Conservation (phyloP, 2,329 filamentous ascomycete species). For the Acephala macrosclerotiorum region DNA sequence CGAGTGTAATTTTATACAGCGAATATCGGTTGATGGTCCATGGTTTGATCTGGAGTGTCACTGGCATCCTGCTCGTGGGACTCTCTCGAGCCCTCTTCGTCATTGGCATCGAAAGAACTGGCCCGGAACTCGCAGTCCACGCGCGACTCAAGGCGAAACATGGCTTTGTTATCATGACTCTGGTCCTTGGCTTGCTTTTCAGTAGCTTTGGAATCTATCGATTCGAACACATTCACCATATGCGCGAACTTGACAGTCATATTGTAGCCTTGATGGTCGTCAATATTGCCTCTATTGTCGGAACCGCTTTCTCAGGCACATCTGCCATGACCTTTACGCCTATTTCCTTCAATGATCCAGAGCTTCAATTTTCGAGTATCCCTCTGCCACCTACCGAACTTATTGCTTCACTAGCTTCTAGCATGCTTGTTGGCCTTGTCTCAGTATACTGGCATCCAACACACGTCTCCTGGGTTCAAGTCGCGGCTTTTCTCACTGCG, state of each 20-base stretch:
- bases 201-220: constrained; percentile 28
- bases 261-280: constrained; percentile 28
- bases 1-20: constrained; percentile 32
- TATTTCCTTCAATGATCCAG: constrained; percentile 29
- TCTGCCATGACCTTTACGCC: constrained; percentile 34
- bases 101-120: constrained; percentile 29
- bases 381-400: constrained; percentile 21
- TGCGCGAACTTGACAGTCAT: constrained; percentile 8
- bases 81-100: constrained; percentile 33
- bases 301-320: constrained; percentile 30
- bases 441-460: constrained; percentile 29
- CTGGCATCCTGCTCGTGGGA: constrained; percentile 32
- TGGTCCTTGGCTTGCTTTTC: constrained; percentile 32
- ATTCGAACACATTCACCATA: constrained; percentile 25
- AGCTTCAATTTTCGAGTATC: constrained; percentile 21
- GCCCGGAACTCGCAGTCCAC: constrained; percentile 19
- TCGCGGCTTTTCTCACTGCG: constrained; percentile 28
- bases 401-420: constrained; percentile 26
- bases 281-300: constrained; percentile 27
- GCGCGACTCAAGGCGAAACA: constrained; percentile 31
- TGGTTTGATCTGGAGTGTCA: constrained; percentile 34
- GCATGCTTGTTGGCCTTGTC: constrained; percentile 26
- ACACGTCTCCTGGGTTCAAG: constrained; percentile 32
- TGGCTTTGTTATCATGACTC: constrained; percentile 36
- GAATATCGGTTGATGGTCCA: constrained; percentile 41